Percentiles rank a stretch among this genome's conserved stretches.
Evolutionary conservation across 1,284 basidiomycete genomes (phyloP).

Genomic region (Ceratobasidium sp.): DNA sequence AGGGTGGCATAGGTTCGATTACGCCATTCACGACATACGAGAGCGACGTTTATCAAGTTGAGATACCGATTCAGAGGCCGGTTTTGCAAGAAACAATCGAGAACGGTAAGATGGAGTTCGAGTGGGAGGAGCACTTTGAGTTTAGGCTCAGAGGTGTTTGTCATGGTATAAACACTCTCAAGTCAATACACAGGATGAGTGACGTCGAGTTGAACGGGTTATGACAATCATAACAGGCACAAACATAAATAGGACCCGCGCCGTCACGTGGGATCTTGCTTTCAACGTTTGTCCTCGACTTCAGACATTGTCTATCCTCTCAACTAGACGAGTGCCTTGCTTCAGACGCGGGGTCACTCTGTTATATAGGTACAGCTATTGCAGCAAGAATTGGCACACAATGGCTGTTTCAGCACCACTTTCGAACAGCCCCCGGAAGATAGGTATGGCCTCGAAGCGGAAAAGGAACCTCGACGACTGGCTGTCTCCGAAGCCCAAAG

Average conservation of each 20-base stretch:
- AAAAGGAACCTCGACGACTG: slow-evolving; percentile 39
- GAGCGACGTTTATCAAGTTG: slow-evolving; percentile 8
- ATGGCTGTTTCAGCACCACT: not conserved
- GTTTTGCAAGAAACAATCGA: not conserved
- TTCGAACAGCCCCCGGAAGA: not conserved
- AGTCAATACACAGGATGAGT: not conserved
- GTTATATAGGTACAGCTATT: no score
- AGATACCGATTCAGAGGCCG: not conserved
- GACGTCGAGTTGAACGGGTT: not conserved
- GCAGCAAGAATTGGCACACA: not conserved
- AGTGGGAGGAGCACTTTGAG: not conserved
- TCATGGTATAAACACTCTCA: not conserved
- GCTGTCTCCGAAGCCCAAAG: slow-evolving; percentile 11
- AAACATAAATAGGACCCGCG: not conserved
- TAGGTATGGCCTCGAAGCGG: not conserved
- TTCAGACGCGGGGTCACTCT: no score
- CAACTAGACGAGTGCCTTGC: no score
- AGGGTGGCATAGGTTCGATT: not conserved
- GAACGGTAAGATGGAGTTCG: slow-evolving; percentile 4
- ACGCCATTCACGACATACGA: slow-evolving; percentile 32
- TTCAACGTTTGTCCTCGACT: not conserved
- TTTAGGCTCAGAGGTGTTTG: not conserved
- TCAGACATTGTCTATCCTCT: no score
- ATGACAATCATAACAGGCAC: not conserved
- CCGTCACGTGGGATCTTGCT: not conserved